Base-by-base conservation (phyloP, 2,329 filamentous ascomycete genomes). In the Microcera coccophila region DNA sequence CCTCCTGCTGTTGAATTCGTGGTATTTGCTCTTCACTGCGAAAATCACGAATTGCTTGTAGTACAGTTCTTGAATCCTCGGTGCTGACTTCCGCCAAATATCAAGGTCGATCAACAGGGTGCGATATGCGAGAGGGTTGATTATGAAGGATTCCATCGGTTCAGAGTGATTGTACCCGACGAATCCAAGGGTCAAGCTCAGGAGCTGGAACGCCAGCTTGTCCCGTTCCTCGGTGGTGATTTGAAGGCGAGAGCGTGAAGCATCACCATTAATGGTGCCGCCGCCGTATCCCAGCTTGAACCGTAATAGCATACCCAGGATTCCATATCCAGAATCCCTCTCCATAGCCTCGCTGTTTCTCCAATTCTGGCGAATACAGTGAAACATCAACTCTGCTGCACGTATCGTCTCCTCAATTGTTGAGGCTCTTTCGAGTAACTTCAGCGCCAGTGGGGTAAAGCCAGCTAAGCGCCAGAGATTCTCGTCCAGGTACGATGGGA, bases 331-430 rank as follows among this genome's bases (percentile, higher is more conserved):
- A 54, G 94, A 93, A 46, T 95, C 90, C 57, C 87, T 84, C 64
- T 98, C 93, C 86, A 98, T 96, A 19, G 93, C 90, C 63, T 98
- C 94, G 54, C 93, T 97, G 53, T 97, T 97, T 50, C 93, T 81
- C 93, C 94, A 98, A 61, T 87, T 97, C 50, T 87, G 85, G 52
- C 87, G 85, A 38, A 96, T 86, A 47, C 87, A 88, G 51, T 87
- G 81, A 49, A 96, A 90, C 19, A 95, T 73, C 57, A 94, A 85
- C 57, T 94, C 82, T 3, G 94, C 82, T 1, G 90, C 83, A 41
- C 87, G 78, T 9, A 90, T 69, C 20, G 90, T 81, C 34, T 83
- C 82, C 37, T 90, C 81, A 7, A 79, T 73, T 0, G 81, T 84
- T 3, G 75, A 74, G 2, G 93, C 84, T 24, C 84, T 76, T 60